phyloP scores from a whole-genome alignment of 345 rosid genomes.

The Syzygium aromaticum region DNA sequence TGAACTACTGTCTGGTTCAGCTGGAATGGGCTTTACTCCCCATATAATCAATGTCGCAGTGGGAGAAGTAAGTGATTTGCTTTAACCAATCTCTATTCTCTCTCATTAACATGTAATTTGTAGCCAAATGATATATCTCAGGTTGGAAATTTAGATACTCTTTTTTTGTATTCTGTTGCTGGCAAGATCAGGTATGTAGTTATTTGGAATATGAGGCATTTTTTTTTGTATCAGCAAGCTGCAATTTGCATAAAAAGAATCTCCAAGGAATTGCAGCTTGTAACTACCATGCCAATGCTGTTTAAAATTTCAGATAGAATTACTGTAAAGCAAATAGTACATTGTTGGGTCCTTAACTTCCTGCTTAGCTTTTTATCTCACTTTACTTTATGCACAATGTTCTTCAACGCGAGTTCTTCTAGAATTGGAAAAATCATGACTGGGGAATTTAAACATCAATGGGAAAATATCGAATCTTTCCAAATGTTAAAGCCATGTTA shows the following conservation, averaged over 20 bases:
- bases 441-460: neutral
- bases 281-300: neutral
- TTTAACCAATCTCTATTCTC: neutral
- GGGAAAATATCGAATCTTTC: neutral
- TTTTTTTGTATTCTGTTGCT: neutral
- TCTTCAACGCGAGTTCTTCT: neutral
- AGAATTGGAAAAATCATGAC: neutral
- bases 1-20: conserved; percentile 56
- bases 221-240: neutral
- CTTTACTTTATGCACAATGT: neutral
- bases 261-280: neutral
- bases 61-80: conserved; percentile 60
- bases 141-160: neutral
- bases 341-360: neutral
- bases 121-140: neutral
- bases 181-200: neutral
- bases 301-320: neutral
- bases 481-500: neutral
- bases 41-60: conserved; percentile 58
- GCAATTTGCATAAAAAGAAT: neutral
- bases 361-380: neutral
- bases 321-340: neutral
- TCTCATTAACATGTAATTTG: neutral
- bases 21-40: conserved; percentile 81
- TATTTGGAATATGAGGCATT: neutral